phyloP scores from a whole-genome alignment of 352 stramenopile genomes.

The Phytophthora citrophthora region DNA sequence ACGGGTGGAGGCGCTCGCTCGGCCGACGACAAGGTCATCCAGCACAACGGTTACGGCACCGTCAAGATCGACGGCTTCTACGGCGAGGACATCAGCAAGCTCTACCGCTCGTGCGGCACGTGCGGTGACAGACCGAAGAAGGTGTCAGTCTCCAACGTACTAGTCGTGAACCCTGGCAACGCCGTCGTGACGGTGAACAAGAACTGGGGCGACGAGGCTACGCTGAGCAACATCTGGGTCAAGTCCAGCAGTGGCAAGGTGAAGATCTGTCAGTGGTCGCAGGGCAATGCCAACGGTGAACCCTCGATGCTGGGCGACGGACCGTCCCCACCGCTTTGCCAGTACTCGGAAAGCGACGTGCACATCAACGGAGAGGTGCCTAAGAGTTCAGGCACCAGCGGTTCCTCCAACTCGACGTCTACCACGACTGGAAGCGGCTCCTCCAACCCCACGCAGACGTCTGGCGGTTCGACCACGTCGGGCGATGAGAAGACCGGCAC shows the following conservation, averaged over 20 bases:
- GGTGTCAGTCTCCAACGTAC: conserved; percentile 39
- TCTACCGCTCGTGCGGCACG: conserved; percentile 25
- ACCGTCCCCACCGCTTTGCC: conserved; percentile 15
- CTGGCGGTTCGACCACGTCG: conserved; percentile 1
- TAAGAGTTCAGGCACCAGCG: neutral
- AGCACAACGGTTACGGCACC: conserved; percentile 30
- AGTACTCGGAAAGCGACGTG: conserved; percentile 26
- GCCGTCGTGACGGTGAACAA: conserved; percentile 47
- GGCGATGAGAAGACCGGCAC: conserved; percentile 3
- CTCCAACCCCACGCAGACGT: neutral
- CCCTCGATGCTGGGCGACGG: conserved; percentile 37
- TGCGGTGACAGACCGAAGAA: conserved; percentile 32
- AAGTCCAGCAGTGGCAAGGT: conserved; percentile 20
- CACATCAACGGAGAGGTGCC: conserved; percentile 31
- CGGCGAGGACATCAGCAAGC: conserved; percentile 20
- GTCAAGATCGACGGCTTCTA: conserved; percentile 29
- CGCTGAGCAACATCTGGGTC: conserved; percentile 43
- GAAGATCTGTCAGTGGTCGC: conserved; percentile 34
- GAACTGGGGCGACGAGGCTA: conserved; percentile 43
- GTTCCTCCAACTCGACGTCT: neutral
- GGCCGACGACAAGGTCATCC: conserved; percentile 52
- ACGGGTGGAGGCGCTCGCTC: conserved; percentile 34
- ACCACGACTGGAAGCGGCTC: neutral
- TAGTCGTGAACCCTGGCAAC: conserved; percentile 33
- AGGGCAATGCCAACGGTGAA: conserved; percentile 22